These are phyloP conservation scores for Debaryomyces sp. DNA, from an alignment of 1,139 yeast species.

Conservation along the genomic window DNA sequence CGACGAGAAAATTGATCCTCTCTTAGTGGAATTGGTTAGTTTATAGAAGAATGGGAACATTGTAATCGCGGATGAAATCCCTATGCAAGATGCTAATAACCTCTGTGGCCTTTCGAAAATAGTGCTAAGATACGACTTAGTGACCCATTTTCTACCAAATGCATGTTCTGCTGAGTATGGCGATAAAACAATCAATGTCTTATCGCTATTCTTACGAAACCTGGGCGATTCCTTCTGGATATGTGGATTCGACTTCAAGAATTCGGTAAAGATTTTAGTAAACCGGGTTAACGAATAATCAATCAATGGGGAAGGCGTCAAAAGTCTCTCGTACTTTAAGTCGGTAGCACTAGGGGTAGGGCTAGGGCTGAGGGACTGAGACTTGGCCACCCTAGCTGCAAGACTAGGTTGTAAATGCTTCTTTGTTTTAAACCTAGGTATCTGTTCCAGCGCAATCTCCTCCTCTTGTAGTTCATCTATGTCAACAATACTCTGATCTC, in stretches of 20 bases:
- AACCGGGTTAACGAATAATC: constrained; percentile 42
- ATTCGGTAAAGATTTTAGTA: constrained; percentile 46
- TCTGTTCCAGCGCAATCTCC: constrained; percentile 30
- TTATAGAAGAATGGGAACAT: constrained; percentile 66
- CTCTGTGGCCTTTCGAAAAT: constrained; percentile 88
- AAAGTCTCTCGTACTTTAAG: constrained; percentile 26
- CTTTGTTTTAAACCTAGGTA: constrained; percentile 40
- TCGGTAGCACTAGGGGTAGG: constrained; percentile 15
- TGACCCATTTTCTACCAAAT: constrained; percentile 76
- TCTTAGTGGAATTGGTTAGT: constrained; percentile 50
- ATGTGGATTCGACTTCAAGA: constrained; percentile 57
- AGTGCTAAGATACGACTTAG: constrained; percentile 65
- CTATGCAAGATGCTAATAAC: constrained; percentile 72
- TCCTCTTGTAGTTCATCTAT: constrained; percentile 39
- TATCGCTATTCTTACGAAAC: constrained; percentile 45
- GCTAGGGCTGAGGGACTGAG: constrained; percentile 12
- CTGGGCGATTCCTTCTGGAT: constrained; percentile 55
- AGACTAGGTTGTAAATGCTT: constrained; percentile 32
- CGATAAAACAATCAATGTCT: constrained; percentile 57
- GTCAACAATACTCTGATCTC: constrained; percentile 37
- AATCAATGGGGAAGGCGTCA: constrained; percentile 36
- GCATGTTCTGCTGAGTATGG: constrained; percentile 68
- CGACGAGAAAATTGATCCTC: constrained; percentile 50
- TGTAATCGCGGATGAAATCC: constrained; percentile 75
- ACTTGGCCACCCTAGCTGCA: constrained; percentile 19